Evolutionary conservation across 345 rosid species (phyloP), one percentile per base, ranked within the genome.

Genomic region (Draba incana): DNA sequence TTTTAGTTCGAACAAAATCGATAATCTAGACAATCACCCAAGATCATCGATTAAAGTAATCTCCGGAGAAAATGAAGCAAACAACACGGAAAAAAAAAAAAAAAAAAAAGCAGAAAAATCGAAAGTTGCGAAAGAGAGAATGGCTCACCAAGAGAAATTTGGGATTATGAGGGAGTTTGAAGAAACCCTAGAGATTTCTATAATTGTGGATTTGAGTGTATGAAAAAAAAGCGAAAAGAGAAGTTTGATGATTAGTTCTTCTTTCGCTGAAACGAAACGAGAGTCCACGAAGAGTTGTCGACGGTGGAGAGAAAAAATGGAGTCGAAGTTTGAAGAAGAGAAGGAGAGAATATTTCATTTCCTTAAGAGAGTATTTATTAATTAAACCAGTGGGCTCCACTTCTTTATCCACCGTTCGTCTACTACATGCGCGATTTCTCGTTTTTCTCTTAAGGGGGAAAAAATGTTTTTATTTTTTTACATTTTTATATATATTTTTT

Each of bases 291-390:
- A 70, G 70, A 63, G 76, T 31, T 38, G 52, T 16, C 77, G 62
- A 50, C 67, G 77, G 68, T 56, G 66, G 47, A 57, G 28, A 57
- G 71, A 66, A 51, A 50, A 55, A 74, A 58, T 1, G 62, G 38
- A 66, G 72, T 61, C 73, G 30, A 68, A 68, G 68, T 57, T 74
- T 72, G 71, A 39, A 64, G 69, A 68, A 60, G 63, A 44, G 59
- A 20, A 49, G 8, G 23, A 66, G 66, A 73, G 77, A 74, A 74
- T 46, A 66, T 45, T 57, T 41, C 60, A 3, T 47, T 57, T 10
- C 16, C 12, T 43, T 68, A n/a, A 42, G 35, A 27, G 7, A 31
- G 0, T 35, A 35, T 35, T 35, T 35, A 35, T 61, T 35, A 44
- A 35, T 61, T 35, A 44, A 74, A 44, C 35, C 5, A 15, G 45